Evolutionary conservation across 2,329 filamentous ascomycete genomes (phyloP).

Genomic region (Rhynchosporium secalis): DNA sequence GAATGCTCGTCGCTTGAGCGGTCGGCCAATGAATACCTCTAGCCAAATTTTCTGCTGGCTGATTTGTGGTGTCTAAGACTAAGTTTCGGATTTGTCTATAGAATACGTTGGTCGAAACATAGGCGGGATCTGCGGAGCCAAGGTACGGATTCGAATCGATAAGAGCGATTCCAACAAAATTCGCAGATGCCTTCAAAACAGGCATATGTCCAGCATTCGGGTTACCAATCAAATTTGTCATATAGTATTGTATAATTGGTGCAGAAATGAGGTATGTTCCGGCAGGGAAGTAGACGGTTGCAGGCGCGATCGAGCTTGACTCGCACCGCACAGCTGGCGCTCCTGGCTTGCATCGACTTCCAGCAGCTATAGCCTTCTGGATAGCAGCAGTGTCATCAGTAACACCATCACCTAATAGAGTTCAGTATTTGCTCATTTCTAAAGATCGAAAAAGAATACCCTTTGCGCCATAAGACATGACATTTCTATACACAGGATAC

Average conservation of each 20-base stretch:
- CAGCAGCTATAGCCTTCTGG: conserved; percentile 52
- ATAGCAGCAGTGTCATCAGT: conserved; percentile 86
- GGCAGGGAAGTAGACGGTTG: conserved; percentile 30
- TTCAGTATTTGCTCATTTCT: background rate
- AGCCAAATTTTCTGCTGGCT: conserved; percentile 34
- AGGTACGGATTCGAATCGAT: conserved; percentile 82
- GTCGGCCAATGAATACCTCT: conserved; percentile 54
- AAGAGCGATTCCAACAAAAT: conserved; percentile 80
- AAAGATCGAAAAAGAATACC: conserved; percentile 14
- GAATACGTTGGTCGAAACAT: conserved; percentile 72
- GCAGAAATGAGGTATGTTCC: conserved; percentile 31
- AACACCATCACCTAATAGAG: conserved; percentile 48
- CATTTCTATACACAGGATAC: conserved; percentile 31
- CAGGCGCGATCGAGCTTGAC: conserved; percentile 49
- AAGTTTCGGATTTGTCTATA: conserved; percentile 66
- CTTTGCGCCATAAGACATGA: conserved; percentile 30
- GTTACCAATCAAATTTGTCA: conserved; percentile 35
- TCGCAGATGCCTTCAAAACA: conserved; percentile 67
- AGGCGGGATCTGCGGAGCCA: conserved; percentile 47
- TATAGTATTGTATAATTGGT: conserved; percentile 28
- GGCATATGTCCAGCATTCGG: conserved; percentile 50
- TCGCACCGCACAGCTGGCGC: conserved; percentile 44
- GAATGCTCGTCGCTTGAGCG: conserved; percentile 57
- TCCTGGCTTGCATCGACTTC: conserved; percentile 42
- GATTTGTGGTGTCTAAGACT: conserved; percentile 54